phyloP scores from a whole-genome alignment of 192 early-diverging fungal genomes.

The Gryganskiella cystojenkinii region DNA sequence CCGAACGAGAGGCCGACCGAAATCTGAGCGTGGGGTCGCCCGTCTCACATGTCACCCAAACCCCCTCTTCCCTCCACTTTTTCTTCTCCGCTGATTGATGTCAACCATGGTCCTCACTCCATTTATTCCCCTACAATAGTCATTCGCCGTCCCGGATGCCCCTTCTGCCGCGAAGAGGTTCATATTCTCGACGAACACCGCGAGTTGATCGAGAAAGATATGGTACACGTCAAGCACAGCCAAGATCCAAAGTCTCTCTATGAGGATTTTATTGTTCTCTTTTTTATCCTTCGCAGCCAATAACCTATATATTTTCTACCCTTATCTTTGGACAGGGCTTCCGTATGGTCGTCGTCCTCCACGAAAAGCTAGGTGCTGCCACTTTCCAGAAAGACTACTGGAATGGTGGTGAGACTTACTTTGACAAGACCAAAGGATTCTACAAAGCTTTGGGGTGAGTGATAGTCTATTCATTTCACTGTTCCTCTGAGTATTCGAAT shows the following conservation, averaged over 20 bases:
- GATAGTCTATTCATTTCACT: too few species aligned
- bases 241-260: not conserved
- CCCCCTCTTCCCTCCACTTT: not conserved
- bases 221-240: slow-evolving; percentile 9
- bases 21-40: too few species aligned
- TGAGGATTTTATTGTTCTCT: not conserved
- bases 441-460: slow-evolving; percentile 49
- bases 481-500: too few species aligned
- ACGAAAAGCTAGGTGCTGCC: slow-evolving; percentile 53
- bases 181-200: slow-evolving; percentile 44
- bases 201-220: slow-evolving; percentile 47
- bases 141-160: slow-evolving; percentile 57
- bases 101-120: too few species aligned
- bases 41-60: not conserved
- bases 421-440: slow-evolving; percentile 51
- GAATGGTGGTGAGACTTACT: slow-evolving; percentile 50
- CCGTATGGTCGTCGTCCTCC: slow-evolving; percentile 52
- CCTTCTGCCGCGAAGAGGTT: slow-evolving; percentile 56
- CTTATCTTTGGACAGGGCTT: slow-evolving; percentile 23
- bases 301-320: too few species aligned
- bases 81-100: not conserved
- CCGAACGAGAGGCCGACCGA: too few species aligned
- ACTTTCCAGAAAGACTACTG: slow-evolving; percentile 55
- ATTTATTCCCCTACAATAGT: slow-evolving; percentile 23
- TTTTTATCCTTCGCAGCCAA: not conserved